A percentile compares a stretch with the other conserved stretches of the same genome.
Evolutionary conservation across 305 asterid genomes (phyloP).

Genomic region (Coffea humblotiana): DNA sequence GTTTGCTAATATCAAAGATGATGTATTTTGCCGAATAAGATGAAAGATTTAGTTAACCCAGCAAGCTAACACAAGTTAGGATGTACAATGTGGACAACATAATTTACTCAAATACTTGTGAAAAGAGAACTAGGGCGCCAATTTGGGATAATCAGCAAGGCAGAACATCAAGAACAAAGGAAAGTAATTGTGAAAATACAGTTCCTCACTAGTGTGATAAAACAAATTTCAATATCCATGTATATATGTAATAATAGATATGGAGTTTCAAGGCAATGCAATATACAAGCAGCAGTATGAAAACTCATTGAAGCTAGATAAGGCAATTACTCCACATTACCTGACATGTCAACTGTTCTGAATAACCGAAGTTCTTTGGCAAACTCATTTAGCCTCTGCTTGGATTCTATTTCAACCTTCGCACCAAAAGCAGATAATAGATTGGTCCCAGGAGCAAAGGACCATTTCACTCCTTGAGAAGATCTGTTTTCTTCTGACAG

Average conservation of each 20-base stretch:
- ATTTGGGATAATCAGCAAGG: not conserved
- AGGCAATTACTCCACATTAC: slow-evolving; percentile 29
- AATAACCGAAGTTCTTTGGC: slow-evolving; percentile 87
- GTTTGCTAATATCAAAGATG: not conserved
- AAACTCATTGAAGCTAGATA: not conserved
- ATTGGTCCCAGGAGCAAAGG: slow-evolving; percentile 80
- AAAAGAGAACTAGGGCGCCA: not conserved
- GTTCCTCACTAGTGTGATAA: not conserved
- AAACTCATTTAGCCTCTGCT: slow-evolving; percentile 81
- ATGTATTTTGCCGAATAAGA: not conserved
- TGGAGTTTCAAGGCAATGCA: not conserved
- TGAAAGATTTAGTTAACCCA: not conserved
- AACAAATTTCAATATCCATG: not conserved
- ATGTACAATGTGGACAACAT: not conserved
- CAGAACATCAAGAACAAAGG: not conserved
- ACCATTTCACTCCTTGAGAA: slow-evolving; percentile 67
- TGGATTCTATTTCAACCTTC: slow-evolving; percentile 74
- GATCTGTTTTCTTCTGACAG: slow-evolving; percentile 55
- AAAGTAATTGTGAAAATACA: not conserved
- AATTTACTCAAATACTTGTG: not conserved
- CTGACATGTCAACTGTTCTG: slow-evolving; percentile 82
- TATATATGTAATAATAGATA: not conserved
- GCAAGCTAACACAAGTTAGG: not conserved
- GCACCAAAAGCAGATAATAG: slow-evolving; percentile 59
- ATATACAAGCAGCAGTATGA: not conserved